Conservation (phyloP, 371 early-diverging fungal species). For the Zychaea mexicana region DNA sequence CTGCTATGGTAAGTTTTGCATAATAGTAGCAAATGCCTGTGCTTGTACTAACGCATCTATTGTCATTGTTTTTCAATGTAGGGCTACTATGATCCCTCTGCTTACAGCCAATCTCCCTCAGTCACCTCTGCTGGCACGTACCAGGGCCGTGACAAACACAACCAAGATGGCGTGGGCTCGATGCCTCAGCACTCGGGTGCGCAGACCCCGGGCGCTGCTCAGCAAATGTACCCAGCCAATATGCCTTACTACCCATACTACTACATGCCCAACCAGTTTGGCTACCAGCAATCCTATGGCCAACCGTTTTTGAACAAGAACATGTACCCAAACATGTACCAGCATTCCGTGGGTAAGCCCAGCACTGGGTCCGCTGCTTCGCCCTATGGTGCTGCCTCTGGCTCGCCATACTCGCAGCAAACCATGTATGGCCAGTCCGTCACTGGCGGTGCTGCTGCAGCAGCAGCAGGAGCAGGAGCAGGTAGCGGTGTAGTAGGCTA, state of each 20-base stretch:
- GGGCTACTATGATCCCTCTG: conserved; percentile 63
- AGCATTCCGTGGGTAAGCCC: conserved; percentile 32
- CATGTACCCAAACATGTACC: conserved; percentile 78
- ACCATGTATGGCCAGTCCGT: conserved; percentile 44
- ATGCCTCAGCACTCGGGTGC: conserved; percentile 10
- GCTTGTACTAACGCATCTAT: neutral
- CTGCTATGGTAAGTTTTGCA: conserved; percentile 42
- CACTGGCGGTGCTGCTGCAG: conserved; percentile 5
- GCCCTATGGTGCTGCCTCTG: conserved; percentile 27
- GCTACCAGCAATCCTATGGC: conserved; percentile 72
- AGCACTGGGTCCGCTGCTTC: conserved; percentile 27
- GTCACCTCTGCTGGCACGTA: conserved; percentile 42
- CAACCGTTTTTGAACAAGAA: conserved; percentile 87
- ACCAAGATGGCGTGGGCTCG: conserved; percentile 9
- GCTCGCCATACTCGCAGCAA: conserved; percentile 45
- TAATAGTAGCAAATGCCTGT: conserved; percentile 10
- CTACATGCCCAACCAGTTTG: conserved; percentile 75
- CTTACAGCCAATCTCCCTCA: conserved; percentile 47
- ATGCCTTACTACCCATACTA: conserved; percentile 78
- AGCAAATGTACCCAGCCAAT: conserved; percentile 42
- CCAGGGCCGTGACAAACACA: conserved; percentile 36
- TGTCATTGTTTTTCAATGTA: conserved; percentile 16
- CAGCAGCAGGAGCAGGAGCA: too few species aligned
- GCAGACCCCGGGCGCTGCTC: conserved; percentile 23
- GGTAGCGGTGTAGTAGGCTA: conserved; percentile 28